These are phyloP conservation scores for Plenodomus biglobosus DNA, from an alignment of 2,329 filamentous ascomycete genomes.

Conservation along the genomic window DNA sequence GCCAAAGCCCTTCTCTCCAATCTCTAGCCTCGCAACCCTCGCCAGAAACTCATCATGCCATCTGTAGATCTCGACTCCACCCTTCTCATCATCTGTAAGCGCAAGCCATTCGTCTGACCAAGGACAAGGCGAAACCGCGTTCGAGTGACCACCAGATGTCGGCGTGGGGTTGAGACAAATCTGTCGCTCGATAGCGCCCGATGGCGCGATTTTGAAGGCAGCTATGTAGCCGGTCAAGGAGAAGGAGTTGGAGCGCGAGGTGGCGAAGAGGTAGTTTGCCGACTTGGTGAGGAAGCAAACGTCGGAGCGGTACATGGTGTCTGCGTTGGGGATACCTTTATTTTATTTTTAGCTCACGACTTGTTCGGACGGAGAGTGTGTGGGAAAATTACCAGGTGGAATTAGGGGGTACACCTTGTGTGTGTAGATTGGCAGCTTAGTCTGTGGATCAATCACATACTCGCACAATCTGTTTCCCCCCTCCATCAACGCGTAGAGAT, in stretches of 20 bases:
- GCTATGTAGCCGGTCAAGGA: constrained; percentile 79
- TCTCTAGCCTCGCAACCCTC: constrained; percentile 73
- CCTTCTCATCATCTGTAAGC: constrained; percentile 83
- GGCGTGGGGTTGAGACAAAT: constrained; percentile 81
- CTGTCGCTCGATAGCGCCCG: constrained; percentile 73
- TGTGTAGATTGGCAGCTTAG: constrained; percentile 76
- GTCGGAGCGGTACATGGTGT: constrained; percentile 75
- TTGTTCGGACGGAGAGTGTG: neutral
- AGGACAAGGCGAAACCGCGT: constrained; percentile 80
- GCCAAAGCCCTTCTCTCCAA: constrained; percentile 85
- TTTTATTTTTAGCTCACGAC: constrained; percentile 1
- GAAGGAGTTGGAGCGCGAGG: constrained; percentile 75
- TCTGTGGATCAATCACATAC: constrained; percentile 74
- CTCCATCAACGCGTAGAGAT: constrained; percentile 87
- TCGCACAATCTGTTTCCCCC: constrained; percentile 81
- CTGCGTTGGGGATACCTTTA: constrained; percentile 50
- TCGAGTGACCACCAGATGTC: constrained; percentile 84
- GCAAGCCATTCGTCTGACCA: constrained; percentile 90
- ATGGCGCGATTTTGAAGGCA: constrained; percentile 70
- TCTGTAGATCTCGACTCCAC: constrained; percentile 83
- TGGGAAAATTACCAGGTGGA: constrained; percentile 68
- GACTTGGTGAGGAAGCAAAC: constrained; percentile 73
- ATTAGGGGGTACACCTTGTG: constrained; percentile 76
- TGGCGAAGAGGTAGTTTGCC: constrained; percentile 78
- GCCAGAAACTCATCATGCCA: constrained; percentile 82